Conservation (phyloP, 2,329 filamentous ascomycete species). For the Fusarium globosum region DNA sequence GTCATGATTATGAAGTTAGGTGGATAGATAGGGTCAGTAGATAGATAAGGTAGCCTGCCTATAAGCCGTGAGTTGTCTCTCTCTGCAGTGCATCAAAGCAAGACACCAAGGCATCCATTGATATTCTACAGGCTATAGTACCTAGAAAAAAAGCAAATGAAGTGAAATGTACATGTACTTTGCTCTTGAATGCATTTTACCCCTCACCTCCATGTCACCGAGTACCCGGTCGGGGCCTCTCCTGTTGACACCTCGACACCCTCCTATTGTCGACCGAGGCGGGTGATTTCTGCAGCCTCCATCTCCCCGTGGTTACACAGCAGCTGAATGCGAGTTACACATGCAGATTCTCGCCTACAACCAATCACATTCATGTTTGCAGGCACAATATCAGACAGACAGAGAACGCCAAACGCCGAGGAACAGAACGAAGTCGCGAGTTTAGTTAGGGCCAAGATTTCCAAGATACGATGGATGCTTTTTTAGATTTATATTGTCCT, state of each 20-base stretch:
- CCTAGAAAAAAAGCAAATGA: neutral
- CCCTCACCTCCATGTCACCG: constrained; percentile 30
- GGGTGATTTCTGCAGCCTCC: constrained; percentile 33
- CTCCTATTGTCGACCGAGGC: constrained; percentile 22
- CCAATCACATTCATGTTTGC: neutral
- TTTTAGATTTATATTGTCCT: neutral
- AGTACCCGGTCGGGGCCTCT: constrained; percentile 23
- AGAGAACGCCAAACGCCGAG: constrained; percentile 9
- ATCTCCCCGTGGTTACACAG: constrained; percentile 27
- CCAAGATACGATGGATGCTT: neutral
- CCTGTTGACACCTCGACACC: neutral
- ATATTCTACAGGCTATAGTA: neutral
- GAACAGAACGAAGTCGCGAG: constrained; percentile 19
- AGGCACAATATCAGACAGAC: no score
- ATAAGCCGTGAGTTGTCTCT: neutral
- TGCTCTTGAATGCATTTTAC: neutral
- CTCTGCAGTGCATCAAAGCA: neutral
- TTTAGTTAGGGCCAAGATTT: neutral
- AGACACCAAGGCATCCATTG: neutral
- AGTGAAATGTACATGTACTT: neutral
- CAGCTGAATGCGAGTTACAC: neutral
- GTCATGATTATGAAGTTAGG: neutral
- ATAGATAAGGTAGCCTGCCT: constrained; percentile 5
- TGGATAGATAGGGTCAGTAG: neutral
- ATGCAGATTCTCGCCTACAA: neutral